A percentile compares a stretch with the other conserved stretches of the same genome.
These are phyloP conservation scores for Colletotrichum agaves DNA, from an alignment of 2,329 filamentous ascomycete species.

Conservation along the genomic window DNA sequence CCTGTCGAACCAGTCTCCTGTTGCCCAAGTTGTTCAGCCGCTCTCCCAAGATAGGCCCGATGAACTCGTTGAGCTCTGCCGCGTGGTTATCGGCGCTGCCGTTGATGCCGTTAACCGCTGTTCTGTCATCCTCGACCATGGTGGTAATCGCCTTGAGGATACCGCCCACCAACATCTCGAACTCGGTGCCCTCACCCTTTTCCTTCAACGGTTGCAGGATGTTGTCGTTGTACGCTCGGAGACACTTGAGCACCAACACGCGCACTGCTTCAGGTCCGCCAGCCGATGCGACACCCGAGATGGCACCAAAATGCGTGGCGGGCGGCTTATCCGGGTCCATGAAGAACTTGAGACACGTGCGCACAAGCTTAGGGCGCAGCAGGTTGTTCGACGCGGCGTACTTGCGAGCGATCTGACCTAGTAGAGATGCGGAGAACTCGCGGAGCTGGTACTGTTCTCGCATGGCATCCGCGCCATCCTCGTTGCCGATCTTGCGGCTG, in stretches of 20 bases:
- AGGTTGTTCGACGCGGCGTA: slow-evolving; percentile 85
- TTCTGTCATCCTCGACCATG: slow-evolving; percentile 47
- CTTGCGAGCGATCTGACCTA: slow-evolving; percentile 82
- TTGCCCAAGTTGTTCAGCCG: slow-evolving; percentile 59
- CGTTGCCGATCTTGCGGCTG: slow-evolving; percentile 78
- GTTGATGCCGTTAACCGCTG: slow-evolving; percentile 35
- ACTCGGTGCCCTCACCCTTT: slow-evolving; percentile 62
- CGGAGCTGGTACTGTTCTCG: slow-evolving; percentile 81
- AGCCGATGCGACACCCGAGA: slow-evolving; percentile 81
- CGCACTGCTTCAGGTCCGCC: slow-evolving; percentile 73
- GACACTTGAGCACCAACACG: slow-evolving; percentile 65
- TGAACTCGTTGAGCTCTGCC: slow-evolving; percentile 62
- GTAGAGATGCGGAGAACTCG: slow-evolving; percentile 83
- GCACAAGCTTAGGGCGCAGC: slow-evolving; percentile 86
- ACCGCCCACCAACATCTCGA: slow-evolving; percentile 66
- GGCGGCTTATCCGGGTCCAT: slow-evolving; percentile 86
- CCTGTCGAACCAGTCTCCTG: slow-evolving; percentile 58
- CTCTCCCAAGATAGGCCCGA: slow-evolving; percentile 65
- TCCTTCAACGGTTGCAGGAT: slow-evolving; percentile 66
- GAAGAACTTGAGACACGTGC: slow-evolving; percentile 93
- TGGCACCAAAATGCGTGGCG: slow-evolving; percentile 87
- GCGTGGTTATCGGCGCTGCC: slow-evolving; percentile 49
- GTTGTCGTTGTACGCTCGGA: slow-evolving; percentile 63
- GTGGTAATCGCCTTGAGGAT: slow-evolving; percentile 64
- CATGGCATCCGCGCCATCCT: slow-evolving; percentile 62